Evolutionary conservation across 1,139 yeast species (phyloP).

Genomic region (Blastobotrys raffinosifermentans): DNA sequence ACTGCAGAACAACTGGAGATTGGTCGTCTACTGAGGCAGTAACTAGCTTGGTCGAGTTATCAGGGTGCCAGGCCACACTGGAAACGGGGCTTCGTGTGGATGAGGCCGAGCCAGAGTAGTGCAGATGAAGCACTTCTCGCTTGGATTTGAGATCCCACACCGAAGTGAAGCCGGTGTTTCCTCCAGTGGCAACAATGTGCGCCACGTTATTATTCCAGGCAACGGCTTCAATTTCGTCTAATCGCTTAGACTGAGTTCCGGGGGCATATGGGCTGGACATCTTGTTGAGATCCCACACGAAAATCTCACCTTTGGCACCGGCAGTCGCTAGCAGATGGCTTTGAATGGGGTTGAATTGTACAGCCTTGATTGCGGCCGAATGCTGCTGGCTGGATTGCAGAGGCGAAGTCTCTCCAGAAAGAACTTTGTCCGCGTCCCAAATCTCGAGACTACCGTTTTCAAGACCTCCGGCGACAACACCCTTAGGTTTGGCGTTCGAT

Average conservation of each 20-base stretch:
- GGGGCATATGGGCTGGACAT: slow-evolving; percentile 60
- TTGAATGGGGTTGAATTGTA: slow-evolving; percentile 75
- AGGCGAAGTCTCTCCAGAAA: slow-evolving; percentile 17
- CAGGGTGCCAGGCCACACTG: slow-evolving; percentile 73
- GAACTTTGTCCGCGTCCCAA: slow-evolving; percentile 52
- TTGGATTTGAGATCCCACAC: slow-evolving; percentile 91
- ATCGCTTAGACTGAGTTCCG: slow-evolving; percentile 68
- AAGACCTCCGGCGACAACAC: slow-evolving; percentile 80
- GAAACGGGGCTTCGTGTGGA: slow-evolving; percentile 46
- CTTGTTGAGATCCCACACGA: slow-evolving; percentile 76
- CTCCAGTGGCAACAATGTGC: slow-evolving; percentile 89
- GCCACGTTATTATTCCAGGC: slow-evolving; percentile 86
- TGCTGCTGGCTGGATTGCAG: slow-evolving; percentile 48
- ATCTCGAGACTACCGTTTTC: slow-evolving; percentile 78
- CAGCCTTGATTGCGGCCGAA: slow-evolving; percentile 62
- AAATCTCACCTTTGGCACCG: slow-evolving; percentile 80
- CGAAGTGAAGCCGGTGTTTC: slow-evolving; percentile 76
- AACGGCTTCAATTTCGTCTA: slow-evolving; percentile 74
- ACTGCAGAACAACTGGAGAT: slow-evolving; percentile 74
- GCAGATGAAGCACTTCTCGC: slow-evolving; percentile 81
- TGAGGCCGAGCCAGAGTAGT: slow-evolving; percentile 47
- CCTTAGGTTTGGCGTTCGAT: slow-evolving; percentile 46
- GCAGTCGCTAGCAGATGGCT: slow-evolving; percentile 75
- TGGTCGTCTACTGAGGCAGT: slow-evolving; percentile 83
- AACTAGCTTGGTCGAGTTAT: slow-evolving; percentile 71